phyloP scores from a whole-genome alignment of 2,329 filamentous ascomycete genomes.

The Blastomyces percursus region DNA sequence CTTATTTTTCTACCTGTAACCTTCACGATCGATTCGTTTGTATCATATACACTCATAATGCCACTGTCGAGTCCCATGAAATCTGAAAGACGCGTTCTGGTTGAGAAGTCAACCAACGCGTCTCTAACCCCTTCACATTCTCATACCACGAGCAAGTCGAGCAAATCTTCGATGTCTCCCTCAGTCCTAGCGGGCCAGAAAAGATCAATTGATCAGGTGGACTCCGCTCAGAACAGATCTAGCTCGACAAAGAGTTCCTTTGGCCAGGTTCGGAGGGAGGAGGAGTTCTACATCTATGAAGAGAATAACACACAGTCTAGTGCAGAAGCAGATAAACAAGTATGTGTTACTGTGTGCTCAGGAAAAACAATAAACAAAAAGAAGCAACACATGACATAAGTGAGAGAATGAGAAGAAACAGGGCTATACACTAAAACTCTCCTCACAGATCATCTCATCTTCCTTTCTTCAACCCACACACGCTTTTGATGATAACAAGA shows the following conservation, averaged over 20 bases:
- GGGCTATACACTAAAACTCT: not conserved
- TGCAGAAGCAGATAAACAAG: slow-evolving; percentile 13
- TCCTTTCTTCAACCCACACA: not conserved
- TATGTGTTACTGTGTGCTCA: slow-evolving; percentile 8
- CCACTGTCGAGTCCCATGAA: slow-evolving; percentile 23
- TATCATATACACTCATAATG: slow-evolving; percentile 5
- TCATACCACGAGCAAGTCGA: slow-evolving; percentile 14
- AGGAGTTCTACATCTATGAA: slow-evolving; percentile 17
- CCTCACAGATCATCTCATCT: slow-evolving; percentile 1
- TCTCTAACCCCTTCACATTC: slow-evolving; percentile 25
- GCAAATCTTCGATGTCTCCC: slow-evolving; percentile 20
- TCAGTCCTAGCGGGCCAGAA: slow-evolving; percentile 31
- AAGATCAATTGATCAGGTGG: slow-evolving; percentile 31
- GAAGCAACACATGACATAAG: not conserved
- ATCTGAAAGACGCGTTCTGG: slow-evolving; percentile 30
- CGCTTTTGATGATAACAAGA: not conserved
- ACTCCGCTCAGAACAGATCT: slow-evolving; percentile 15
- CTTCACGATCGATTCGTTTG: not conserved
- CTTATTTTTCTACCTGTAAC: not conserved
- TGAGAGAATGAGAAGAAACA: not conserved
- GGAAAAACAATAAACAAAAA: not conserved
- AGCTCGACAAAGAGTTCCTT: slow-evolving; percentile 16
- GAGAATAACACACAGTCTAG: slow-evolving; percentile 14
- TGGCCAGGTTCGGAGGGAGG: slow-evolving; percentile 12
- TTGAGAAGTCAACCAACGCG: slow-evolving; percentile 34